These are phyloP conservation scores for Chamaenerion angustifolium DNA, from an alignment of 345 rosid genomes.

Conservation along the genomic window DNA sequence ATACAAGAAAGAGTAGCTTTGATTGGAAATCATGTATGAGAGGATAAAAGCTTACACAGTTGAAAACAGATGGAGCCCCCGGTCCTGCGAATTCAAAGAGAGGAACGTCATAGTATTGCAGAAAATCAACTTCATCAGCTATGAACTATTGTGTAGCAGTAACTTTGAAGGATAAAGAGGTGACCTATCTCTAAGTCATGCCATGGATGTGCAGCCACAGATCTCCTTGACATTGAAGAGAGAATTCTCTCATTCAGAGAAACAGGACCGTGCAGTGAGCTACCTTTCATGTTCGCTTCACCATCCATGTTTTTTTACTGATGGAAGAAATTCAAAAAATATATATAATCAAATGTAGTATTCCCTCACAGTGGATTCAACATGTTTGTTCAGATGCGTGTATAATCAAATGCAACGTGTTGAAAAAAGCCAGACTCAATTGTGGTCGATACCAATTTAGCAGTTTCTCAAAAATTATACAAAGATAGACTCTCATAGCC, in stretches of 20 bases:
- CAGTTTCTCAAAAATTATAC: no score
- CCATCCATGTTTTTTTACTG: slow-evolving; percentile 34
- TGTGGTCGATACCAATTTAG: no score
- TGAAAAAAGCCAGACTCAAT: no score
- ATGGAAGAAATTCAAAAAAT: no score
- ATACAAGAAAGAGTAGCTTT: no score
- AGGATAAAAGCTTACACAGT: slow-evolving; percentile 62
- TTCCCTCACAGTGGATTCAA: no score
- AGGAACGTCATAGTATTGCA: not conserved
- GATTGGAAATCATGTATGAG: no score
- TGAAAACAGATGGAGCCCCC: slow-evolving; percentile 73
- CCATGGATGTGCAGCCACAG: slow-evolving; percentile 95
- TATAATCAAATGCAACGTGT: no score
- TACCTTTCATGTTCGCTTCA: slow-evolving; percentile 14
- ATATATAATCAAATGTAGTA: no score
- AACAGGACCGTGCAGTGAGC: slow-evolving; percentile 13
- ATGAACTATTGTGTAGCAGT: not conserved
- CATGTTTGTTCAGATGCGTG: no score
- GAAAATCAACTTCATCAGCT: not conserved
- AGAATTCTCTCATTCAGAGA: slow-evolving; percentile 67
- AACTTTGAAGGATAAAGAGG: not conserved
- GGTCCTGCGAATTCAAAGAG: slow-evolving; percentile 57
- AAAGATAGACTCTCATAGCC: no score
- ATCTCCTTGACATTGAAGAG: slow-evolving; percentile 58
- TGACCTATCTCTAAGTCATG: slow-evolving; percentile 83